These are phyloP conservation scores for Marchantia paleacea DNA, from an alignment of 225 moss, liverwort and hornwort species.

Conservation along the genomic window DNA sequence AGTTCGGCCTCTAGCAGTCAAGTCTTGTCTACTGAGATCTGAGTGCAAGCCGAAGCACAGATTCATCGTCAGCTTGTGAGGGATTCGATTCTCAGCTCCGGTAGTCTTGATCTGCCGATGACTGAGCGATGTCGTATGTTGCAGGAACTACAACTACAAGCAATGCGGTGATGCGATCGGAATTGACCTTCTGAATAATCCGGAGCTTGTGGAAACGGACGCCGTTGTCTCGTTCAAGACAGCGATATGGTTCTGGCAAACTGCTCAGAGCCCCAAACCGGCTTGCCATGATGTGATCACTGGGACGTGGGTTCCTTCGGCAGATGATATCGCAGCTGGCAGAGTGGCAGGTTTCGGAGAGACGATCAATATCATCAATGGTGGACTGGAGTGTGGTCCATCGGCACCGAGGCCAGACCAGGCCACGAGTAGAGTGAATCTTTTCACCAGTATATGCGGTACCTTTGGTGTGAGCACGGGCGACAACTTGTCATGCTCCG, in stretches of 20 bases:
- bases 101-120: too few species aligned
- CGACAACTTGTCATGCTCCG: neutral
- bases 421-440: neutral
- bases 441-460: neutral
- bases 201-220: constrained; percentile 24
- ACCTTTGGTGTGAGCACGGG: neutral
- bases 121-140: too few species aligned
- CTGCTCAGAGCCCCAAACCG: constrained; percentile 23
- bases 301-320: constrained; percentile 23
- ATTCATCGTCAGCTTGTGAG: too few species aligned
- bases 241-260: constrained; percentile 38
- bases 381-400: constrained; percentile 28
- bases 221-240: constrained; percentile 25
- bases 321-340: constrained; percentile 24
- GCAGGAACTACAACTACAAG: constrained; percentile 28
- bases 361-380: too few species aligned
- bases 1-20: too few species aligned
- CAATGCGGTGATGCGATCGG: constrained; percentile 17
- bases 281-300: constrained; percentile 32
- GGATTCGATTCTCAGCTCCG: too few species aligned
- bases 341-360: constrained; percentile 27
- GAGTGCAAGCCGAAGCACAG: too few species aligned
- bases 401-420: neutral
- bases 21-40: too few species aligned
- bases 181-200: constrained; percentile 15